Evolutionary conservation across 2,329 filamentous ascomycete species (phyloP), one percentile per base, ranked within the genome.

Genomic region (Fusarium tupiense): DNA sequence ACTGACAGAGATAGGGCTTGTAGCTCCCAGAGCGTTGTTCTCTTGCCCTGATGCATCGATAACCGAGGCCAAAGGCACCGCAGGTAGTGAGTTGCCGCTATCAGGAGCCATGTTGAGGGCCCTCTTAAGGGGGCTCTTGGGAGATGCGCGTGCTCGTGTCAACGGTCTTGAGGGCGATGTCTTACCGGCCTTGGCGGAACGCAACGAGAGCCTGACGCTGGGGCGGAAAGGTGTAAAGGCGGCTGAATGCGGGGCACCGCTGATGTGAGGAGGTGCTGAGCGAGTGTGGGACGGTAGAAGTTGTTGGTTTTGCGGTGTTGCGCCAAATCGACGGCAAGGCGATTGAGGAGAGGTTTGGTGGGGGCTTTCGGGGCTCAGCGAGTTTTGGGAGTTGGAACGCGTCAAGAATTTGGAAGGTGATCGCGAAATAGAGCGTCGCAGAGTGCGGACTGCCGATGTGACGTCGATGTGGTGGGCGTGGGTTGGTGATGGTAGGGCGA

Each of bases 351-450:
- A 84, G 31, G 79, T 77, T 59, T 81, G 81, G 52, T 85, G 84
- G 63, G 90, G 89, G 72, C 81, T 80, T 40, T 88, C 84, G 20
- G 86, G 85, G 65, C 81, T 83, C 43, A 87, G 83, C 20, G 87
- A 86, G 67, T 80, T 84, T 71, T 87, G 84, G 2, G 88, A 88
- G 50, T 82, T 82, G 52, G 85, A 82, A 72, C 87, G 86, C 58
- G 83, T 81, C 41, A 97, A 85, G 64, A 96, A 96, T 82, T 96
- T 97, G 38, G 96, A 98, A 17, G 96, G 96, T n/a, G 96, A 98
- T 78, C 95, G 90, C 65, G 95, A 98, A 73, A 98, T 88, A 33
- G 96, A 98, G 77, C 94, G 93, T 74, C 95, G 90, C 67, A 98
- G 87, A 78, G 94, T 93, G 80, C 94, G 90, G 73, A 98, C 93